phyloP scores from a whole-genome alignment of 208 protist species.

The Tritrichomonas foetus region DNA sequence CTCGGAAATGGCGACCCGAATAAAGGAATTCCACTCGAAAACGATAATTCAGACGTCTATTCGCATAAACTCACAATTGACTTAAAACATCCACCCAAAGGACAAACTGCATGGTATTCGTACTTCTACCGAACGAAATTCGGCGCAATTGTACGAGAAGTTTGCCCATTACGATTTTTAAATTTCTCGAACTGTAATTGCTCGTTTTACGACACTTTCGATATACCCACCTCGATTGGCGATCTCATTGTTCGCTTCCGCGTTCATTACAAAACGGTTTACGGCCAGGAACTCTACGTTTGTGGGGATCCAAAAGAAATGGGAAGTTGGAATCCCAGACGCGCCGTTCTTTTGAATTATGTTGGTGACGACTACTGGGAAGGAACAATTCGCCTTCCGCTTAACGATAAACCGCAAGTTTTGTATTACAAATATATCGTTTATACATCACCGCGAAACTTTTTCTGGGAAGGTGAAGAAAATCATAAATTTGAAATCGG shows the following conservation, averaged over 20 bases:
- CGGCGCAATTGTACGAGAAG: neutral
- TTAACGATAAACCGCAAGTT: neutral
- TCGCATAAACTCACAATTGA: too few relatives aligned
- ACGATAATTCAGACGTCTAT: neutral
- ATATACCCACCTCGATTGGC: neutral
- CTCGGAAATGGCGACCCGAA: neutral
- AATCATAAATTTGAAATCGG: neutral
- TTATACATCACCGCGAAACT: neutral
- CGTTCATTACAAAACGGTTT: neutral
- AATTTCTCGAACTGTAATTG: too few relatives aligned
- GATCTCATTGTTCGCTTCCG: neutral
- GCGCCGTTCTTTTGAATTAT: neutral
- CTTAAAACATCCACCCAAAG: too few relatives aligned
- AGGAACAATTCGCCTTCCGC: neutral
- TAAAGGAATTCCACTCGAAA: neutral
- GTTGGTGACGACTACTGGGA: neutral
- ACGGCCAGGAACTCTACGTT: neutral
- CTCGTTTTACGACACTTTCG: neutral
- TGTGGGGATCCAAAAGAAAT: neutral
- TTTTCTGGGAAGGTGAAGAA: neutral
- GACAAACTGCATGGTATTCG: neutral
- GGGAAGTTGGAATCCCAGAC: neutral
- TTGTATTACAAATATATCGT: neutral
- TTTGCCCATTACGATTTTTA: too few relatives aligned
- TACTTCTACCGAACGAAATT: neutral